Percentiles rank a stretch among this genome's conserved stretches.
phyloP scores from a whole-genome alignment of 75 land plant genomes.

The Sequoia sempervirens region DNA sequence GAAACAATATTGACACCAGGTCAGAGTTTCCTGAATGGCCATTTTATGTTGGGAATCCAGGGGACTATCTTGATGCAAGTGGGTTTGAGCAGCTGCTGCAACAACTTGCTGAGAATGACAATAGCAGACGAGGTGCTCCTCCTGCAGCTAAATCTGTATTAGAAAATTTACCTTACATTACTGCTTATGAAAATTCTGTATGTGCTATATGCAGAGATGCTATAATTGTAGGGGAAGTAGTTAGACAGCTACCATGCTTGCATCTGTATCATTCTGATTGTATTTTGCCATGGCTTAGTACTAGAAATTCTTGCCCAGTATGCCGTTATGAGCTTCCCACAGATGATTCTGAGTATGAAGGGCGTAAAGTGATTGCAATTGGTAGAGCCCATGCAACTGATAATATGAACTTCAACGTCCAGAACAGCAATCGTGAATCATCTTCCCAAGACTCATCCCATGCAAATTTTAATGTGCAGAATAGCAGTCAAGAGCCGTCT shows the following conservation, averaged over 20 bases:
- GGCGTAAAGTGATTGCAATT: conserved; percentile 19
- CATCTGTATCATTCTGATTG: conserved; percentile 70
- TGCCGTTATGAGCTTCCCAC: conserved; percentile 81
- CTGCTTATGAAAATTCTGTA: conserved; percentile 28
- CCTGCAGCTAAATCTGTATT: conserved; percentile 61
- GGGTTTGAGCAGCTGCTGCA: conserved; percentile 53
- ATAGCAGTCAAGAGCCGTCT: neutral
- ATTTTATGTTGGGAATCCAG: conserved; percentile 40
- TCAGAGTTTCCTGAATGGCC: conserved; percentile 7
- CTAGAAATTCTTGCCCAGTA: conserved; percentile 72
- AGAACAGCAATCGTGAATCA: neutral
- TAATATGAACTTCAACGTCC: neutral
- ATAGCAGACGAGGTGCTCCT: conserved; percentile 67
- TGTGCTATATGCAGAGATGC: conserved; percentile 72
- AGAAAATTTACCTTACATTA: conserved; percentile 31
- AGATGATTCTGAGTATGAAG: conserved; percentile 70
- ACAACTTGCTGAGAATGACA: conserved; percentile 48
- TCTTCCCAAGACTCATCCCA: neutral
- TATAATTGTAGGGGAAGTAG: conserved; percentile 30
- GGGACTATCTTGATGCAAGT: conserved; percentile 42
- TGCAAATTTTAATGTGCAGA: neutral
- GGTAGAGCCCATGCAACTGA: neutral
- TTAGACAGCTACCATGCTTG: conserved; percentile 60
- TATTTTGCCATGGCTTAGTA: conserved; percentile 69
- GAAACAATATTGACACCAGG: neutral